phyloP scores from a whole-genome alignment of 2,329 filamentous ascomycete genomes.

The Fusarium scirpi region DNA sequence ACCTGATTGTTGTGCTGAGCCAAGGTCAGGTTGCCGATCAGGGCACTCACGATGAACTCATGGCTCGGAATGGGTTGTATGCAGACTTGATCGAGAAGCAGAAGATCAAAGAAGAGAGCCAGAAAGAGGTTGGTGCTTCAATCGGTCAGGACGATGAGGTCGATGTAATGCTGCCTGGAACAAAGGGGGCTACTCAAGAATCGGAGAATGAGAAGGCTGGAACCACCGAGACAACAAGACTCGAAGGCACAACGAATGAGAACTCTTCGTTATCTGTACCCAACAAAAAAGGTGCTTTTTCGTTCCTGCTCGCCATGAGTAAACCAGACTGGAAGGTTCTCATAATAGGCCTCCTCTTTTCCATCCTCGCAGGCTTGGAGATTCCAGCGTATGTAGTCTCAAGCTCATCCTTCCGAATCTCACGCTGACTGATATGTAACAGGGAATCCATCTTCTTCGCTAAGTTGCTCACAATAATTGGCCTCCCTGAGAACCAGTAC shows the following conservation, averaged over 20 bases:
- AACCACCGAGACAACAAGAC: neutral
- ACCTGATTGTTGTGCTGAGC: conserved; percentile 74
- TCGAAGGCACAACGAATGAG: neutral
- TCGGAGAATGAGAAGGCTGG: neutral
- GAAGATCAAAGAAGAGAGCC: conserved; percentile 49
- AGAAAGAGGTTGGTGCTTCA: conserved; percentile 11
- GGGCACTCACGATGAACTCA: conserved; percentile 70
- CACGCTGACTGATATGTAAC: neutral
- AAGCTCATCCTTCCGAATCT: neutral
- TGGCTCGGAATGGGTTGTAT: conserved; percentile 56
- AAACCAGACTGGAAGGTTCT: neutral
- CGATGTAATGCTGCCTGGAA: neutral
- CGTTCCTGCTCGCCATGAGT: neutral
- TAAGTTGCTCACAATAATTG: conserved; percentile 4
- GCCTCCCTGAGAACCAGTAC: neutral
- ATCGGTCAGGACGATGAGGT: conserved; percentile 26
- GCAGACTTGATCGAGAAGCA: conserved; percentile 42
- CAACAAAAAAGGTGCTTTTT: neutral
- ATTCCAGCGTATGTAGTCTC: neutral
- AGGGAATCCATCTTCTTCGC: conserved; percentile 1
- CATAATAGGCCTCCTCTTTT: neutral
- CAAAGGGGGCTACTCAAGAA: neutral
- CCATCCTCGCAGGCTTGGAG: conserved; percentile 2
- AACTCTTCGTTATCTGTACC: neutral
- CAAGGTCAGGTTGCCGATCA: conserved; percentile 70